Conservation (phyloP, 331 rosid species). For the Dryas integrifolia region DNA sequence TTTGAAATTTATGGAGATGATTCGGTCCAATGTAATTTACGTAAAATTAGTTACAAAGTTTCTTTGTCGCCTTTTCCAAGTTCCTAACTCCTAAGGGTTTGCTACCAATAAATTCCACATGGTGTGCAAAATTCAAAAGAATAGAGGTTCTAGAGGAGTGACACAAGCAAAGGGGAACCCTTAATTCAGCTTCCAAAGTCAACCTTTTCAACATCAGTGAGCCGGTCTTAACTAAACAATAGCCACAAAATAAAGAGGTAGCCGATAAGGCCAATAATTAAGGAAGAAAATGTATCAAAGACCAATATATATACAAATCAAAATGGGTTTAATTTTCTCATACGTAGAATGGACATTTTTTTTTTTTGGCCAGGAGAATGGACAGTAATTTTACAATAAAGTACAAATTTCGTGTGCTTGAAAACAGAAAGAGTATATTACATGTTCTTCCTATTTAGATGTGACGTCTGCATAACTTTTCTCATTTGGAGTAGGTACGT, state of each 20-base stretch:
- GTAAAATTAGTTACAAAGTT: too few species aligned
- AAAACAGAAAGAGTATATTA: too few species aligned
- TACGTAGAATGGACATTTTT: too few species aligned
- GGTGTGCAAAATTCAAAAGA: not conserved
- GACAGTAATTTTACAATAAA: too few species aligned
- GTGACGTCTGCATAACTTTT: not conserved
- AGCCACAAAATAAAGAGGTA: not conserved
- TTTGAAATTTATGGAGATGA: not conserved
- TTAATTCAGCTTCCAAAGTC: conserved; percentile 14
- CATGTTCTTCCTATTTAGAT: not conserved
- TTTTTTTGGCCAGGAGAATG: too few species aligned
- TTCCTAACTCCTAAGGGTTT: not conserved
- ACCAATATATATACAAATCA: too few species aligned
- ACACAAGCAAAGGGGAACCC: not conserved
- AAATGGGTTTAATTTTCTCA: too few species aligned
- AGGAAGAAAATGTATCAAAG: too few species aligned
- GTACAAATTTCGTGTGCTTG: too few species aligned
- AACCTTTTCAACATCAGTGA: not conserved
- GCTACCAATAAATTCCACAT: not conserved
- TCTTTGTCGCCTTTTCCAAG: not conserved
- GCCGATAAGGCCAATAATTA: too few species aligned
- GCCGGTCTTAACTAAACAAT: not conserved
- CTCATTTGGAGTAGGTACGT: not conserved
- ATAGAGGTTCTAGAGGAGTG: conserved; percentile 18
- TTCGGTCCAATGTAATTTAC: not conserved